phyloP scores from a whole-genome alignment of 495 filamentous ascomycete species.

The Echria macrotheca region DNA sequence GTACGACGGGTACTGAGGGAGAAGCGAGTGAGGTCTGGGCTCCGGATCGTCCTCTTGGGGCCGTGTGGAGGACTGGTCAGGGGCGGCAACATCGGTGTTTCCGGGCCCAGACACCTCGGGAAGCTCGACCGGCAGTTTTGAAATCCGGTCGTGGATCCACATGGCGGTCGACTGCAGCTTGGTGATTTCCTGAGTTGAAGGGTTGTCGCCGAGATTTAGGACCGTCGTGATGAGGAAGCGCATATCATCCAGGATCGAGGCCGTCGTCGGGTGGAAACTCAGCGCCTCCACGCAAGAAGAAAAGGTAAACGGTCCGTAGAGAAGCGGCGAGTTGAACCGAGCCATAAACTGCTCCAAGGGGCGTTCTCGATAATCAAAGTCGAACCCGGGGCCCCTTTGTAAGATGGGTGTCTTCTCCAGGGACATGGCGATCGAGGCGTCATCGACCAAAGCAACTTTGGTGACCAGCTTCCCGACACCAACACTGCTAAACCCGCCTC shows the following conservation, averaged over 20 bases:
- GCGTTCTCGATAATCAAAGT: slow-evolving; percentile 17
- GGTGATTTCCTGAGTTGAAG: slow-evolving; percentile 13
- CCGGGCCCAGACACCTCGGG: neutral
- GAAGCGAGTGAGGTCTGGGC: slow-evolving; percentile 13
- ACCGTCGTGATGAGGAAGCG: slow-evolving; percentile 15
- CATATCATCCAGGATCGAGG: slow-evolving; percentile 24
- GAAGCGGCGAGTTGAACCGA: slow-evolving; percentile 19
- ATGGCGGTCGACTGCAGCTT: slow-evolving; percentile 12
- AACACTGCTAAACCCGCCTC: slow-evolving; percentile 16
- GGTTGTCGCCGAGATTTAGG: slow-evolving; percentile 3
- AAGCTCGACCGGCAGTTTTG: slow-evolving; percentile 4
- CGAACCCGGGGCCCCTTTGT: slow-evolving; percentile 10
- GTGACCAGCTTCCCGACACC: slow-evolving; percentile 16
- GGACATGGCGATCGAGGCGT: slow-evolving; percentile 16
- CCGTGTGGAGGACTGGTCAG: neutral
- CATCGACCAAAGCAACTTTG: slow-evolving; percentile 18
- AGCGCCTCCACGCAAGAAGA: slow-evolving; percentile 7
- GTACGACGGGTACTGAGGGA: slow-evolving; percentile 12
- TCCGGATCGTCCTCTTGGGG: neutral
- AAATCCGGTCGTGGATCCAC: slow-evolving; percentile 17
- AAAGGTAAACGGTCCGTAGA: slow-evolving; percentile 14
- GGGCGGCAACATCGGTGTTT: neutral
- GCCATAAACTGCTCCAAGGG: slow-evolving; percentile 12
- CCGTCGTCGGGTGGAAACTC: slow-evolving; percentile 16
- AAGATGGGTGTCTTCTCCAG: slow-evolving; percentile 15